Base-by-base conservation (phyloP, 768 basidiomycete species). In the Agaricus subrufescens region DNA sequence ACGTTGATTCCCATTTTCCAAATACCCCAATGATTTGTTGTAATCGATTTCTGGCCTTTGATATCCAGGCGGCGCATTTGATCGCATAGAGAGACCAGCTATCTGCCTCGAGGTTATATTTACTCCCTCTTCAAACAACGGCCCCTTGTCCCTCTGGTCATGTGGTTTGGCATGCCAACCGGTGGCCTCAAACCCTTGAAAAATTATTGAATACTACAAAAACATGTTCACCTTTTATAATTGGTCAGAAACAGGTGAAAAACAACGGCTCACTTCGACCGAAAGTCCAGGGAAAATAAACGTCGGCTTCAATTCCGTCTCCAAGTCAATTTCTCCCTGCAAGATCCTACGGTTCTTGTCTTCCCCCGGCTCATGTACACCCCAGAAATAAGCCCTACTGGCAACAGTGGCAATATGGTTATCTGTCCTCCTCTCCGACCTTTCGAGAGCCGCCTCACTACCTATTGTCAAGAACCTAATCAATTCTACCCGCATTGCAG, bases 311-410 rank as follows among this genome's bases (percentile, higher is more conserved):
- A 48, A 19, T 19, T 56, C 44, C 29, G 25, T 42, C 46, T 56
- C 54, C 30, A 56, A 31, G 10, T 56, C 54, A 30, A 56, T 49
- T 29, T 56, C 54, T 15, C 54, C 54, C 12, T 49, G 54, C 14
- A 56, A 6, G 23, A 23, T 14, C 14, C 39, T 56, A 25, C 47
- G 38, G 26, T 44, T 56, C 12, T 26, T 11, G 1, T 47, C 54
- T 3, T 19, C 19, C 11, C 40, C 54, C 43, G 46, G 26, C 15
- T 56, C 54, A n/a, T 56, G 23, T 4, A 25, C 54, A 14, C 25
- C 34, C 83, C 82, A 86, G 64, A 83, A 81, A 37, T 73, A 73
- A 1, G 75, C 83, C 45, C 70, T 68, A 7, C 75, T 76, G 15
- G 71, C 70, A 23, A 59, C 66, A 46, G 73, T 70, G 6, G 65